Base-by-base conservation (phyloP, 345 rosid species). In the Citrus cavaleriei region DNA sequence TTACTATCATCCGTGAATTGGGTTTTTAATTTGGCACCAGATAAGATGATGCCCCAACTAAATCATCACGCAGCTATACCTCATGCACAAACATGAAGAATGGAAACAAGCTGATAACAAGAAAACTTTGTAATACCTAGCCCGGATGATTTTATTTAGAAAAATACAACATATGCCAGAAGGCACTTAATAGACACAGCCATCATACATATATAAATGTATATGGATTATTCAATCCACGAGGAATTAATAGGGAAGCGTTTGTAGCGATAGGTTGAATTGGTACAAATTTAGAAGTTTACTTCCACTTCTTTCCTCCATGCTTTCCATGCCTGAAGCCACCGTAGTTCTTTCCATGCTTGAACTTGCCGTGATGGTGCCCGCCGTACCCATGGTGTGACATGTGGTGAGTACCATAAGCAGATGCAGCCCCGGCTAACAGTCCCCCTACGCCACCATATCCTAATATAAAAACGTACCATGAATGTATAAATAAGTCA, bases 241-340 rank as follows among this genome's bases (percentile, higher is more conserved):
- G 51, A 12, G 16, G 51, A 12, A 42, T 12, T 42, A 42, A 12
- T 12, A 42, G 51, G 51, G 51, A 46, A 9, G 18, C 51, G 14
- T 13, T 46, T 46, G 51, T 18, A 54, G 22, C 22, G 7, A 54
- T 18, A 51, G 21, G 58, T 54, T 54, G 21, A 18, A 5, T 54
- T 54, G 58, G 7, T 18, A 1, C 3, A 6, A 54, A 54, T 81
- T 88, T 75, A 18, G 6, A 18, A 54, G 82, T 89, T 75, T 75
- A 94, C 95, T 94, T 92, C 98, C 97, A 94, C 87, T 92, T 91
- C 95, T 83, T 93, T 59, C 93, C 93, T 70, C 96, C 93, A 35
- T 84, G 88, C 83, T 84, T 86, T 46, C 96, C 93, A 5, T 86
- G 91, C 64, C 74, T 38, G 70, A 66, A 66, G 12, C 37, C 37